Conservation (phyloP, 2,329 filamentous ascomycete genomes). For the Dactylellina cionopaga region DNA sequence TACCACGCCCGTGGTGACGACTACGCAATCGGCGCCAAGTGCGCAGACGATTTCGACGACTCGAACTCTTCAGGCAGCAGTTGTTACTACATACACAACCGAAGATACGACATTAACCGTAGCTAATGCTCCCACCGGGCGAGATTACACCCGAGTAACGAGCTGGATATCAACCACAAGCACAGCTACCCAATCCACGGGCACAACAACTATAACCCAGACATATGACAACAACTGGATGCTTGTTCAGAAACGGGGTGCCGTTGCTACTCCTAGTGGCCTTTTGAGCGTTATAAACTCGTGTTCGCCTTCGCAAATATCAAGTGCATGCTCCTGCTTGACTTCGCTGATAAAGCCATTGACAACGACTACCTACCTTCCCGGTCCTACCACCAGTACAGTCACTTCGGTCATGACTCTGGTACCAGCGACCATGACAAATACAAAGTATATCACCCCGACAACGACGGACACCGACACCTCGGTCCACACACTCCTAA, state of each 20-base stretch:
- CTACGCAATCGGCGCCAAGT: not conserved
- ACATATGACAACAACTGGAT: slow-evolving; percentile 1
- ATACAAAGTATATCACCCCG: not conserved
- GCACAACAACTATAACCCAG: not conserved
- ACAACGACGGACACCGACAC: not conserved
- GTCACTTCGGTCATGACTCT: not conserved
- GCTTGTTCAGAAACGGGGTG: not conserved
- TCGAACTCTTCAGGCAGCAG: not conserved
- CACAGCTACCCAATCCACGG: too few species aligned
- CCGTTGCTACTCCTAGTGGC: not conserved
- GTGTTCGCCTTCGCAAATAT: not conserved
- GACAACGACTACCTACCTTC: not conserved
- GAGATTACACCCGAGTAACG: too few species aligned
- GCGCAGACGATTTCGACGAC: not conserved
- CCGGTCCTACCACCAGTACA: not conserved
- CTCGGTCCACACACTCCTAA: not conserved
- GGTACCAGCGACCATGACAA: not conserved
- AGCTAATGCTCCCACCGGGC: not conserved
- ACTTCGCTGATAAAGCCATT: not conserved
- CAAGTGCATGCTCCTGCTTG: not conserved
- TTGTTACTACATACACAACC: not conserved
- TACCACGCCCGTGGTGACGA: not conserved
- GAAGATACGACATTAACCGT: not conserved
- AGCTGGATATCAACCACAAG: too few species aligned
- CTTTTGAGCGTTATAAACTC: not conserved